Percentiles rank a stretch among this genome's conserved stretches.
Evolutionary conservation across 139 green algal genomes (phyloP).

Genomic region (Chlamydomonas schloesseri): DNA sequence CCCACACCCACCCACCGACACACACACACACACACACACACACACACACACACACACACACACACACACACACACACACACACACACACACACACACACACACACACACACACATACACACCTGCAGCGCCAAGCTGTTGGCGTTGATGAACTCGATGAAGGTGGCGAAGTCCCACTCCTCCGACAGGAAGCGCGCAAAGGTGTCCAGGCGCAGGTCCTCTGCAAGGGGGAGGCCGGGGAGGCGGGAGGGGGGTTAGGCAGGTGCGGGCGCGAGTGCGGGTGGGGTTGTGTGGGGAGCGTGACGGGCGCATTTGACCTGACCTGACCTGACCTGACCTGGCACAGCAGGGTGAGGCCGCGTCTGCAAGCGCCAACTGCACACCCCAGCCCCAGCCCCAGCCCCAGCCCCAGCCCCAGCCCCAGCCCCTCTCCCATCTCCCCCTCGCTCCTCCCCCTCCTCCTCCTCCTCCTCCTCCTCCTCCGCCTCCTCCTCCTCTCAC

Average conservation of each 20-base stretch:
- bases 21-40: no score
- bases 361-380: no score
- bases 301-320: no score
- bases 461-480: not conserved
- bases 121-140: slow-evolving; percentile 50
- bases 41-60: no score
- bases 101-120: no score
- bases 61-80: no score
- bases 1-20: no score
- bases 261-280: not conserved
- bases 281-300: not conserved
- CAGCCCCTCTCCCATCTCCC: not conserved
- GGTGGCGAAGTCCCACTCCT: slow-evolving; percentile 65
- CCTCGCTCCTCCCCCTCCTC: not conserved
- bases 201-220: slow-evolving; percentile 57
- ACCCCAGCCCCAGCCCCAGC: no score
- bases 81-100: no score
- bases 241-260: not conserved
- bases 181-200: slow-evolving; percentile 63
- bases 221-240: not conserved
- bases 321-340: no score
- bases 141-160: slow-evolving; percentile 64
- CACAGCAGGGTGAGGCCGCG: no score
- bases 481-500: not conserved
- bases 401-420: no score